Conservation (phyloP, 805 yeast species). For the Brettanomyces custersianus region DNA sequence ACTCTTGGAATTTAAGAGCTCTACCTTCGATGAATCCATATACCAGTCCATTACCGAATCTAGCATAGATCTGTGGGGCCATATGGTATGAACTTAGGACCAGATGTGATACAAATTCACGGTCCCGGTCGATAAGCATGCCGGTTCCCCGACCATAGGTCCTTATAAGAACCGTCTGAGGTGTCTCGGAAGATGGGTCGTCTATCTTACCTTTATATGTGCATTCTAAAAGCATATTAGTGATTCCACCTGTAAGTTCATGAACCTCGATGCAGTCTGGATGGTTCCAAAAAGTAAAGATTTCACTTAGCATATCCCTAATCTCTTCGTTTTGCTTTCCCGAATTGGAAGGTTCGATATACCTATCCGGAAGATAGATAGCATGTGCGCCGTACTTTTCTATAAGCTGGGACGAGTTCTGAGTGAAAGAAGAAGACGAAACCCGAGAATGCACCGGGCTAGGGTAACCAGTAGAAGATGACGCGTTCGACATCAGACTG, state of each 20-base stretch:
- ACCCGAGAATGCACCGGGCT: too few relatives aligned
- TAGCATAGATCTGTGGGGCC: conserved; percentile 62
- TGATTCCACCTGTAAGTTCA: conserved; percentile 54
- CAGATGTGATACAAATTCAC: conserved; percentile 66
- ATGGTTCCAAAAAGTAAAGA: conserved; percentile 33
- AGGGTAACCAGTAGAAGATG: too few relatives aligned
- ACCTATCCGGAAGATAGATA: conserved; percentile 37
- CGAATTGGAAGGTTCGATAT: conserved; percentile 26
- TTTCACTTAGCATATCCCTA: conserved; percentile 28
- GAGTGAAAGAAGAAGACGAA: background rate
- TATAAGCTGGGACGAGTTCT: conserved; percentile 9
- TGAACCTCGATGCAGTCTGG: conserved; percentile 25
- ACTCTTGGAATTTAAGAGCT: conserved; percentile 47
- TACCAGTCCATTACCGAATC: conserved; percentile 64
- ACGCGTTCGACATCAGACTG: background rate
- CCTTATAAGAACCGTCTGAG: conserved; percentile 40
- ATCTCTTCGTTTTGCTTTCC: conserved; percentile 26
- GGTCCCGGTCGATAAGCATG: conserved; percentile 60
- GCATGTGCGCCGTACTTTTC: conserved; percentile 36
- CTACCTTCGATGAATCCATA: conserved; percentile 64
- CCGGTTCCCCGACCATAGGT: conserved; percentile 71
- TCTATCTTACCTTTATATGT: conserved; percentile 7
- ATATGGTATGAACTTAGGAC: conserved; percentile 48
- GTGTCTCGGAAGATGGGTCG: background rate
- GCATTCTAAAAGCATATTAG: conserved; percentile 50